Percentiles rank a stretch among this genome's conserved stretches.
phyloP scores from a whole-genome alignment of 2,329 filamentous ascomycete genomes.

The Phaeosphaeriaceae sp. region DNA sequence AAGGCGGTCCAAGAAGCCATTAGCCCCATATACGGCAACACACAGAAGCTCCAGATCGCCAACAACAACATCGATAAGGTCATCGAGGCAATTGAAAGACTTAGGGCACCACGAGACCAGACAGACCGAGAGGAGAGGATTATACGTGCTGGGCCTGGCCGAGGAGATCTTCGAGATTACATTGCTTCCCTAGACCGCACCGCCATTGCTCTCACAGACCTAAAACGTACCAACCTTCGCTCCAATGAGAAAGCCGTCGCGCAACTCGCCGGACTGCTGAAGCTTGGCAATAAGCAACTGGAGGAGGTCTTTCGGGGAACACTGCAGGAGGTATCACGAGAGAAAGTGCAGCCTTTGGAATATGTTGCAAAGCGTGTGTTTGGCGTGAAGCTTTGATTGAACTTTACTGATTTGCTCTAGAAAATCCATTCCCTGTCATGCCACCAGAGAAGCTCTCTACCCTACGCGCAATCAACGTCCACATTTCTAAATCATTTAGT shows the following conservation, averaged over 20 bases:
- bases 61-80: conserved; percentile 88
- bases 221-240: conserved; percentile 87
- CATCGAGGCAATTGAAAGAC: conserved; percentile 82
- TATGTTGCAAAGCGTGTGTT: conserved; percentile 83
- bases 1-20: conserved; percentile 91
- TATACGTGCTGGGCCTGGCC: conserved; percentile 70
- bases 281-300: conserved; percentile 79
- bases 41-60: conserved; percentile 84
- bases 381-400: background rate
- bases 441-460: conserved; percentile 77
- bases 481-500: conserved; percentile 68
- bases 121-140: conserved; percentile 91
- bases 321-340: conserved; percentile 76
- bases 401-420: conserved; percentile 43
- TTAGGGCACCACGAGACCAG: conserved; percentile 90
- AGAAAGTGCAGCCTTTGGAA: conserved; percentile 82
- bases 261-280: conserved; percentile 79
- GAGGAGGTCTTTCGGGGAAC: conserved; percentile 83
- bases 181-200: conserved; percentile 88
- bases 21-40: conserved; percentile 90
- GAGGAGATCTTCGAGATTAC: conserved; percentile 81
- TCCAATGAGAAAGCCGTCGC: conserved; percentile 88
- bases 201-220: conserved; percentile 80
- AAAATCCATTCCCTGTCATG: conserved; percentile 78
- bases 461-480: conserved; percentile 78